Conservation (phyloP, 306 rosid species). For the Dryas drummondii region DNA sequence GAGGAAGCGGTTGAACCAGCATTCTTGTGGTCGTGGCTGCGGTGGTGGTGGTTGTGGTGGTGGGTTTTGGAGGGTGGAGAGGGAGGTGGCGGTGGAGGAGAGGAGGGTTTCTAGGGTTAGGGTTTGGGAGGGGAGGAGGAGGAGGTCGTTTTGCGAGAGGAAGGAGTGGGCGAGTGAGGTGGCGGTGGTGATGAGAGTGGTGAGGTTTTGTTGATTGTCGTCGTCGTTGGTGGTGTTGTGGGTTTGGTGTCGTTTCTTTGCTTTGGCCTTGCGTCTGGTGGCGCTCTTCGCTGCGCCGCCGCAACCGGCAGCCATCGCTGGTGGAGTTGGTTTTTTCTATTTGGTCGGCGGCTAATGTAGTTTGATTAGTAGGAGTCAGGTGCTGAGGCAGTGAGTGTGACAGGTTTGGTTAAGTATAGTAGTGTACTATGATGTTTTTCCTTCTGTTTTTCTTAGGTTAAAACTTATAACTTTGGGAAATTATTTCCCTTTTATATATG, state of each 20-base stretch:
- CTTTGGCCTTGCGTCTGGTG: constrained; percentile 24
- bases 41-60: constrained; percentile 19
- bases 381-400: background rate
- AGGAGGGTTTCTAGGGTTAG: constrained; percentile 50
- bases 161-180: constrained; percentile 47
- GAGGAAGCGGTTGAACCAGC: constrained; percentile 75
- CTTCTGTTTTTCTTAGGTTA: background rate
- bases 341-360: too few relatives aligned
- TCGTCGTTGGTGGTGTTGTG: background rate
- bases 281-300: background rate
- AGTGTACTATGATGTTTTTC: background rate
- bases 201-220: constrained; percentile 26
- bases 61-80: constrained; percentile 24
- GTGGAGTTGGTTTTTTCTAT: background rate
- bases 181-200: constrained; percentile 34
- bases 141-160: constrained; percentile 56
- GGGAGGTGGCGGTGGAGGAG: constrained; percentile 40
- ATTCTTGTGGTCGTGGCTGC: constrained; percentile 8
- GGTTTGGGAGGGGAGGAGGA: constrained; percentile 59
- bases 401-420: too few relatives aligned
- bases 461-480: too few relatives aligned
- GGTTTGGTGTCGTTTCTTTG: background rate
- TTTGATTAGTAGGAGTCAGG: background rate
- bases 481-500: too few relatives aligned
- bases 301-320: constrained; percentile 31